Percentiles rank a stretch among this genome's conserved stretches.
These are phyloP conservation scores for Phytopythium ostracodes DNA, from an alignment of 352 stramenopile genomes.

Conservation along the genomic window DNA sequence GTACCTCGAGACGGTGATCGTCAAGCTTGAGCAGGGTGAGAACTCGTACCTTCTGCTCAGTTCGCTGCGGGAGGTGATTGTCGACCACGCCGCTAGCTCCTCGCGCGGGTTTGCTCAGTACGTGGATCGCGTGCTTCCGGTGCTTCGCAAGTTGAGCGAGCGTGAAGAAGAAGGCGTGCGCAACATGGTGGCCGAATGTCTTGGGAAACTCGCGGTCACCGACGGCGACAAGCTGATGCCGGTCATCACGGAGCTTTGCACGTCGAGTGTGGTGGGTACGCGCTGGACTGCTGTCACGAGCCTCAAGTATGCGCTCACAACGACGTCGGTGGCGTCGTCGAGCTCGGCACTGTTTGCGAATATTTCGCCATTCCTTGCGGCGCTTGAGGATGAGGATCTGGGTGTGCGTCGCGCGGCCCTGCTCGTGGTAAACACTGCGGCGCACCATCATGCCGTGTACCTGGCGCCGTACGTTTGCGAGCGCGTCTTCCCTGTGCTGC, in stretches of 20 bases:
- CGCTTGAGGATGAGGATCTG: conserved; percentile 95
- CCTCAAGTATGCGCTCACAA: conserved; percentile 88
- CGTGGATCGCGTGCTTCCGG: conserved; percentile 89
- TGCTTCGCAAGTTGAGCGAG: conserved; percentile 91
- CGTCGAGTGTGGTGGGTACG: conserved; percentile 41
- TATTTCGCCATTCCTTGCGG: conserved; percentile 88
- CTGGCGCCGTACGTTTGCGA: conserved; percentile 77
- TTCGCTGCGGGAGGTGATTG: conserved; percentile 95
- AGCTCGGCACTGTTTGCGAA: conserved; percentile 49
- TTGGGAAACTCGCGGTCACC: conserved; percentile 93
- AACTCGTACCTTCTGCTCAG: conserved; percentile 97
- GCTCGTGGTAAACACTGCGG: conserved; percentile 94
- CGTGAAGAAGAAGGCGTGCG: conserved; percentile 94
- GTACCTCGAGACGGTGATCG: conserved; percentile 91
- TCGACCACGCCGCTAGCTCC: conserved; percentile 56
- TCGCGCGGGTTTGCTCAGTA: conserved; percentile 66
- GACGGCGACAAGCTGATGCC: conserved; percentile 88
- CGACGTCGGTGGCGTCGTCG: conserved; percentile 9
- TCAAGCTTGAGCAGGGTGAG: conserved; percentile 84
- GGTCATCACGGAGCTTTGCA: conserved; percentile 82
- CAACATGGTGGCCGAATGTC: conserved; percentile 97
- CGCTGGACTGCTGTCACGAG: conserved; percentile 92
- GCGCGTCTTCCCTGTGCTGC: conserved; percentile 88
- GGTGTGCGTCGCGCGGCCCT: conserved; percentile 93
- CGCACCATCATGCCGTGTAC: conserved; percentile 91